These are phyloP conservation scores for Tetradesmus obliquus DNA, from an alignment of 139 green algal genomes.

Conservation along the genomic window DNA sequence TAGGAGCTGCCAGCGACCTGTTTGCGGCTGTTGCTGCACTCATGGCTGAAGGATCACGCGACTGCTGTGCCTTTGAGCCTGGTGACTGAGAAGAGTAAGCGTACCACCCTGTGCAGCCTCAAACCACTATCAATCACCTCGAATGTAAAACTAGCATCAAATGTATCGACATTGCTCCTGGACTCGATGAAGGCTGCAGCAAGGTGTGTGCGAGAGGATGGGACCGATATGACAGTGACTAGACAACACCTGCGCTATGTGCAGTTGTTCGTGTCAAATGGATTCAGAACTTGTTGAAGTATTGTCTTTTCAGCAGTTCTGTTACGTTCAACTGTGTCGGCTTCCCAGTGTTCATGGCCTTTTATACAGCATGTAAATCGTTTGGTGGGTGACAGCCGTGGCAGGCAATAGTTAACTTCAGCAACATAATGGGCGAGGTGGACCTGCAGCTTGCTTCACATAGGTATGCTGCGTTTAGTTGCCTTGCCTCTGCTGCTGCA, in stretches of 20 bases:
- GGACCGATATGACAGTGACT: neutral
- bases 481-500: neutral
- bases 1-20: neutral
- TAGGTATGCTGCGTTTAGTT: conserved; percentile 5
- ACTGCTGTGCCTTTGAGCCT: conserved; percentile 1
- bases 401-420: neutral
- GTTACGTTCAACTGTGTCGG: too few species aligned
- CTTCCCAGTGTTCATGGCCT: neutral
- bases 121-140: neutral
- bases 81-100: neutral
- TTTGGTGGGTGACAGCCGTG: neutral
- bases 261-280: too few species aligned
- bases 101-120: neutral
- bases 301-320: too few species aligned
- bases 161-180: neutral
- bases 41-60: conserved; percentile 2
- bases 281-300: too few species aligned
- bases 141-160: too few species aligned
- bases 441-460: conserved; percentile 9
- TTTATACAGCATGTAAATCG: neutral
- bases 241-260: neutral
- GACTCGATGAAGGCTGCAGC: neutral
- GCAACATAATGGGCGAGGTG: neutral
- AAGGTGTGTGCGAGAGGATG: neutral
- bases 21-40: neutral